Conservation (phyloP, 2,329 filamentous ascomycete genomes). For the Didymellaceae sp. region DNA sequence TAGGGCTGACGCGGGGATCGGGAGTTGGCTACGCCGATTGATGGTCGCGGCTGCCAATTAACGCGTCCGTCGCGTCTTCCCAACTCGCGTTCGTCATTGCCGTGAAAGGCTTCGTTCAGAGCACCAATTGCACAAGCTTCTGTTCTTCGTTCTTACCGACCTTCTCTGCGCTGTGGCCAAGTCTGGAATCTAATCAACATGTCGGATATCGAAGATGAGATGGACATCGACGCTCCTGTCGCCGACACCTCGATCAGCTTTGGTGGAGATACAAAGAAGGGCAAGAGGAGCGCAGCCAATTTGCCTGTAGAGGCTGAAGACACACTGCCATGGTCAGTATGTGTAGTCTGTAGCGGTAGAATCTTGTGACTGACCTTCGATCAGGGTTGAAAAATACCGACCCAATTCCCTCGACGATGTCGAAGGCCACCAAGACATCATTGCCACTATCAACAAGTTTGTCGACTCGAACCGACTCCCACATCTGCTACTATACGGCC, state of each 20-base stretch:
- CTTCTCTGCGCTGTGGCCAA: not conserved
- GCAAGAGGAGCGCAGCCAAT: slow-evolving; percentile 91
- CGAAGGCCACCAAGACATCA: slow-evolving; percentile 94
- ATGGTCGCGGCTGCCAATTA: slow-evolving; percentile 34
- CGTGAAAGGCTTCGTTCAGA: not conserved
- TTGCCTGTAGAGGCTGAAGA: slow-evolving; percentile 93
- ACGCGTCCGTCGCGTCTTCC: slow-evolving; percentile 39
- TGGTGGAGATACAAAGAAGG: slow-evolving; percentile 79
- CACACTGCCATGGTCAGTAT: slow-evolving; percentile 81
- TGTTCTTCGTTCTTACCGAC: not conserved
- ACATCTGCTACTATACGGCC: slow-evolving; percentile 94
- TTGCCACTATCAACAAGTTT: slow-evolving; percentile 97
- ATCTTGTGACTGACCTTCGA: slow-evolving; percentile 1
- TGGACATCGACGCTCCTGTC: slow-evolving; percentile 69
- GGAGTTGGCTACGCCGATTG: slow-evolving; percentile 37
- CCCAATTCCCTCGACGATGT: slow-evolving; percentile 89
- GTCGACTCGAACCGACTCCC: slow-evolving; percentile 92
- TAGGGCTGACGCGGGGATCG: slow-evolving; percentile 44
- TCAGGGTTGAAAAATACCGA: slow-evolving; percentile 94
- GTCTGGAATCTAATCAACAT: slow-evolving; percentile 42
- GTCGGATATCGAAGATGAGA: slow-evolving; percentile 67
- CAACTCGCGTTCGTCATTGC: slow-evolving; percentile 17
- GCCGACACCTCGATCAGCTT: slow-evolving; percentile 66
- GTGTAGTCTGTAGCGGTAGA: rapidly evolving
- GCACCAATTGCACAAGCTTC: not conserved